These are phyloP conservation scores for Sordaria brevicollis DNA, from an alignment of 495 filamentous ascomycete species.

Conservation along the genomic window DNA sequence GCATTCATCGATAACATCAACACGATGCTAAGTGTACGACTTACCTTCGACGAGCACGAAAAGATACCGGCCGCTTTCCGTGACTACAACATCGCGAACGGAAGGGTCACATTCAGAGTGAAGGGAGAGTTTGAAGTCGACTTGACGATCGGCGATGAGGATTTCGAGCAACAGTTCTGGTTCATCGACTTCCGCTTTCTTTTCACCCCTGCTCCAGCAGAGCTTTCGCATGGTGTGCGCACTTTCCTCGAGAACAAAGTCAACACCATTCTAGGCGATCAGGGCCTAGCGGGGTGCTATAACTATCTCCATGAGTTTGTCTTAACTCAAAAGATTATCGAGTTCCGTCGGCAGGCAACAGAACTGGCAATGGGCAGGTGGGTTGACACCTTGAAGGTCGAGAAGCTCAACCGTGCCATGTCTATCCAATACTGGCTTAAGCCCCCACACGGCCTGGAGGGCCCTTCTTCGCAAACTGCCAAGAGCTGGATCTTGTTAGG, in stretches of 20 bases:
- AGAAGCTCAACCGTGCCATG: constrained; percentile 65
- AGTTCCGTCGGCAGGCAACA: constrained; percentile 64
- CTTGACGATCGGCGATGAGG: constrained; percentile 74
- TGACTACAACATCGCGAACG: constrained; percentile 63
- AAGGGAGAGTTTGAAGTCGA: constrained; percentile 86
- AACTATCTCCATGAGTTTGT: constrained; percentile 75
- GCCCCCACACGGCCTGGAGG: constrained; percentile 23
- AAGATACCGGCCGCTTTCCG: constrained; percentile 59
- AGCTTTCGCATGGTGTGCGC: constrained; percentile 49
- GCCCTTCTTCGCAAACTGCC: constrained; percentile 31
- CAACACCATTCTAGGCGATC: constrained; percentile 53
- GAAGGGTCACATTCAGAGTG: constrained; percentile 78
- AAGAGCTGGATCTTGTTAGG: constrained; percentile 93
- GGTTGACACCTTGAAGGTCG: constrained; percentile 63
- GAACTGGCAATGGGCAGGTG: constrained; percentile 58
- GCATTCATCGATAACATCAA: constrained; percentile 70
- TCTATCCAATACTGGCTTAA: constrained; percentile 84
- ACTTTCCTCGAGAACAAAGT: constrained; percentile 55
- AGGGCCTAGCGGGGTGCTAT: constrained; percentile 69
- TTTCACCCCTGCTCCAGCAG: constrained; percentile 56
- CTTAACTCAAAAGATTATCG: constrained; percentile 76
- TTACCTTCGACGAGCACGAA: constrained; percentile 73
- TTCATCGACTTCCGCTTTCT: constrained; percentile 85
- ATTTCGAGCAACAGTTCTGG: constrained; percentile 69
- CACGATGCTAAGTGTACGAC: constrained; percentile 64